Evolutionary conservation across 2,329 filamentous ascomycete genomes (phyloP).

Genomic region (Aspergillus sp.): DNA sequence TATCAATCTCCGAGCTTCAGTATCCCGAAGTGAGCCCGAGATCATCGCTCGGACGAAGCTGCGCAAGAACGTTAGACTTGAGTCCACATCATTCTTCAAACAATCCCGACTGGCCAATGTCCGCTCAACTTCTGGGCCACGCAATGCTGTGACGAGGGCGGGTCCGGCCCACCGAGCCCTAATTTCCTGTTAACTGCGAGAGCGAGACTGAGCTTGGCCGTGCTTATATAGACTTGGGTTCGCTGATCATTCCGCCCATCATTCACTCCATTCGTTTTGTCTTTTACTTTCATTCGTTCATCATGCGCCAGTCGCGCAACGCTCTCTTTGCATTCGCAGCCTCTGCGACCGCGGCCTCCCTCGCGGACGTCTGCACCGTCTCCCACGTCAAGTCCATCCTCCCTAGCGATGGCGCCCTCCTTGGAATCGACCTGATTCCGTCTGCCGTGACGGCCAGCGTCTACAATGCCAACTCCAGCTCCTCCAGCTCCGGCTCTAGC

Average conservation of each 20-base stretch:
- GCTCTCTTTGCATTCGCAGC: conserved; percentile 12
- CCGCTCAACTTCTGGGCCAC: too few species aligned
- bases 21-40: too few species aligned
- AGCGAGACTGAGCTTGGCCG: too few species aligned
- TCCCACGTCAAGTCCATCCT: conserved; percentile 45
- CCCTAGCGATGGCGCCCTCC: conserved; percentile 44
- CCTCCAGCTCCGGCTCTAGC: not conserved
- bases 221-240: not conserved
- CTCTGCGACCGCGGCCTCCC: conserved; percentile 15
- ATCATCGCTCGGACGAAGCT: too few species aligned
- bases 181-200: too few species aligned
- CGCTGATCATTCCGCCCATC: not conserved
- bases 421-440: conserved; percentile 44
- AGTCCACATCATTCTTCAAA: too few species aligned
- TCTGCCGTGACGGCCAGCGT: conserved; percentile 44
- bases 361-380: conserved; percentile 45
- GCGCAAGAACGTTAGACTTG: too few species aligned
- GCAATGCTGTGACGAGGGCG: too few species aligned
- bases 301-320: conserved; percentile 6
- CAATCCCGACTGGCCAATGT: too few species aligned
- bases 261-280: not conserved
- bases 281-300: not conserved
- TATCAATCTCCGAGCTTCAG: too few species aligned
- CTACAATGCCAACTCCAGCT: conserved; percentile 33
- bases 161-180: too few species aligned